These are phyloP conservation scores for Alnus glutinosa DNA, from an alignment of 306 rosid species.

Conservation along the genomic window DNA sequence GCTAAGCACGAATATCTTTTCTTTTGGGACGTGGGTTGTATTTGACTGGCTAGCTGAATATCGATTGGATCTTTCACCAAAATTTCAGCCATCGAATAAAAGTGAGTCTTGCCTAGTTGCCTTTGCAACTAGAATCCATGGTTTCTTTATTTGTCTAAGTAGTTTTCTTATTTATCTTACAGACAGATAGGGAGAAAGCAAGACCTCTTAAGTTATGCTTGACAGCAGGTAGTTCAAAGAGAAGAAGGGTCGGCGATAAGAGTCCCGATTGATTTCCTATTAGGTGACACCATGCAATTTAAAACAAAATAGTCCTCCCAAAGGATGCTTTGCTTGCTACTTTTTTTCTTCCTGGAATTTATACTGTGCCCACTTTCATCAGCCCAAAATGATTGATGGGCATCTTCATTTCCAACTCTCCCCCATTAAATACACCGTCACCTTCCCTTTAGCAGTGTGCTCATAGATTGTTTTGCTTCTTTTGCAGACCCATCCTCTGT, in stretches of 20 bases:
- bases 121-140: constrained; percentile 8
- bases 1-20: constrained; percentile 43
- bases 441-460: constrained; percentile 21
- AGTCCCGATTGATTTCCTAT: neutral
- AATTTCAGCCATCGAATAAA: neutral
- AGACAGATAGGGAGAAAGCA: too few species aligned
- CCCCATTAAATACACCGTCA: constrained; percentile 44
- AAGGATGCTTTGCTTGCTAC: constrained; percentile 43
- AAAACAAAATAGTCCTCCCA: constrained; percentile 4
- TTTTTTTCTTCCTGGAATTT: constrained; percentile 44
- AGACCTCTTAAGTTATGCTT: neutral
- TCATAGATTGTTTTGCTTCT: constrained; percentile 26
- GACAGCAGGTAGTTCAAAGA: neutral
- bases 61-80: constrained; percentile 12
- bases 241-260: neutral
- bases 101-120: neutral
- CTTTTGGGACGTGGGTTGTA: constrained; percentile 19
- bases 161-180: neutral
- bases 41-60: constrained; percentile 18
- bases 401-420: constrained; percentile 26
- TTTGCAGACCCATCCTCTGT: constrained; percentile 11
- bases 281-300: neutral
- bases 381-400: constrained; percentile 44
- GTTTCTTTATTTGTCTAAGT: neutral
- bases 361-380: constrained; percentile 68